Evolutionary conservation across 257 asterid species (phyloP).

Genomic region (Cordia subcordata): DNA sequence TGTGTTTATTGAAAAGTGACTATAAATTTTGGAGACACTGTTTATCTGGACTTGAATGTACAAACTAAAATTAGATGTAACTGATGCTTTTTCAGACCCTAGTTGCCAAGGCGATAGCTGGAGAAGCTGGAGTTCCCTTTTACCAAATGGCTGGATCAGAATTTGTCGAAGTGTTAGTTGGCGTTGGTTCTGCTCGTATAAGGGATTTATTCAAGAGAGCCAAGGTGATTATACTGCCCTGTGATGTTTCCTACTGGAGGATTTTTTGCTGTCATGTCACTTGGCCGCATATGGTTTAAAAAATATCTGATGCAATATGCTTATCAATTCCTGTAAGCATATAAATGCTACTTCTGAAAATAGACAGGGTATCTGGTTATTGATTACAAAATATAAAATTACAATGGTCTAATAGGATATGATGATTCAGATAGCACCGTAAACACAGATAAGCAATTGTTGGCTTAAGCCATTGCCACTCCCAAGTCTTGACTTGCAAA

Average conservation of each 20-base stretch:
- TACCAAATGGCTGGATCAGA: constrained; percentile 99
- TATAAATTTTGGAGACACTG: neutral
- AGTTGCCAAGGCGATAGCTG: constrained; percentile 99
- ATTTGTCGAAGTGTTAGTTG: constrained; percentile 94
- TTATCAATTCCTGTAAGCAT: no score
- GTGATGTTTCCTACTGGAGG: no score
- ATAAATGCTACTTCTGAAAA: no score
- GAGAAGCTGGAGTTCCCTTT: constrained; percentile 99
- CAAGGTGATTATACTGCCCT: constrained; percentile 45
- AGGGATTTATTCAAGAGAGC: constrained; percentile 98
- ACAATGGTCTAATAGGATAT: neutral
- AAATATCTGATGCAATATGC: no score
- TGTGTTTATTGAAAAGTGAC: constrained; percentile 5
- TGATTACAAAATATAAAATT: neutral
- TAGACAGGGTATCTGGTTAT: neutral
- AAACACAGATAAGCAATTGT: no score
- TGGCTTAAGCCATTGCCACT: no score
- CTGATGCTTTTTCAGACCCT: constrained; percentile 54
- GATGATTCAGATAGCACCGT: no score
- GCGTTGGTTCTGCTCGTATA: constrained; percentile 99
- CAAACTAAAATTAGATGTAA: neutral
- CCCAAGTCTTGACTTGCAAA: no score
- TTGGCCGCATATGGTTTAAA: no score
- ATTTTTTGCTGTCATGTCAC: neutral
- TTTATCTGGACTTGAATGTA: neutral